phyloP scores from a whole-genome alignment of 768 basidiomycete genomes.

The Harrya chromipes region DNA sequence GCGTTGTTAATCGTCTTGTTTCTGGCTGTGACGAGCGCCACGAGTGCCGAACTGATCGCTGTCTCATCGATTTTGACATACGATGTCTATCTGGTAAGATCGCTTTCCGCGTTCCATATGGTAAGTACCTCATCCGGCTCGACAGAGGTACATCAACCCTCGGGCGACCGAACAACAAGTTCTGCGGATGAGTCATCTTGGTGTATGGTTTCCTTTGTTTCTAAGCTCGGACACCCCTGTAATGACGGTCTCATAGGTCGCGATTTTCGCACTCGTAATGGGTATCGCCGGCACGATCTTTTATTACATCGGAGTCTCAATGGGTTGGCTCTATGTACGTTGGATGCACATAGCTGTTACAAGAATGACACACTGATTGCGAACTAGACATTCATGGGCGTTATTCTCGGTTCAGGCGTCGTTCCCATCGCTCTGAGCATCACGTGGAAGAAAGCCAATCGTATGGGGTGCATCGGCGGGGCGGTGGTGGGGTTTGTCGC shows the following conservation, averaged over 20 bases:
- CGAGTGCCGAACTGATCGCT: slow-evolving; percentile 88
- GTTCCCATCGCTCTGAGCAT: slow-evolving; percentile 84
- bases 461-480: slow-evolving; percentile 78
- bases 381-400: slow-evolving; percentile 79
- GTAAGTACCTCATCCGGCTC: not conserved
- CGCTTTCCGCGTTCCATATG: not conserved
- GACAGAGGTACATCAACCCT: slow-evolving; percentile 76
- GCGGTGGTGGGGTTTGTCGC: slow-evolving; percentile 63
- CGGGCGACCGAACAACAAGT: slow-evolving; percentile 73
- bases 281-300: slow-evolving; percentile 83
- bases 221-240: not conserved
- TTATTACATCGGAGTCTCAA: slow-evolving; percentile 85
- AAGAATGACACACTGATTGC: not conserved
- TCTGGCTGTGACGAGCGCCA: slow-evolving; percentile 82
- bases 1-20: slow-evolving; percentile 80
- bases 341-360: not conserved
- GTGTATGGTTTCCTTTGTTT: slow-evolving; percentile 39
- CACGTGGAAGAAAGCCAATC: slow-evolving; percentile 84
- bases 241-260: slow-evolving; percentile 44
- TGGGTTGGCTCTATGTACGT: slow-evolving; percentile 91
- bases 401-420: slow-evolving; percentile 80
- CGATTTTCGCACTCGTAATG: slow-evolving; percentile 70
- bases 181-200: slow-evolving; percentile 62
- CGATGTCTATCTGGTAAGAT: slow-evolving; percentile 72
- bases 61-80: slow-evolving; percentile 82